Evolutionary conservation across 176 grass and related monocot genomes (phyloP), one percentile per base, ranked within the genome.

Genomic region (Carex scoparia): DNA sequence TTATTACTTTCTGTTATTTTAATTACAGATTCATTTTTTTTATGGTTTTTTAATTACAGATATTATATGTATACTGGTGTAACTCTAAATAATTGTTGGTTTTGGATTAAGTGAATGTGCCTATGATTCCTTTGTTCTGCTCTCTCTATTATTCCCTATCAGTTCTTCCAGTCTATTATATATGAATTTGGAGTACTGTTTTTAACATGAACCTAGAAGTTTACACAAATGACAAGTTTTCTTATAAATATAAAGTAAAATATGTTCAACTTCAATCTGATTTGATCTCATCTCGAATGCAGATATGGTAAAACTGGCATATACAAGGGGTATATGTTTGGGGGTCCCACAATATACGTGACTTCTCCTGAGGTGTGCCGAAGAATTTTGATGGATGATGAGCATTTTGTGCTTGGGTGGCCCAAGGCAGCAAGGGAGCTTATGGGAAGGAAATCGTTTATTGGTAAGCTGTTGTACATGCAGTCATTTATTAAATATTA

Each of bases 261-360:
- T 56, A 56, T 77, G 73, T 56, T 53, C 71, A 59, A 30, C 7
- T 31, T 16, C 15, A 56, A 49, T 11, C 63, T 84, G 38, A 58
- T 14, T 56, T 81, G 4, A 53, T 69, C 40, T 35, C 18, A 28
- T 5, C 60, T 80, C 53, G 72, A 46, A 48, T 81, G 79, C 84
- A 98, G 96, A 72, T 95, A 90, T 51, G 88, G 93, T 0, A 61
- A 84, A 16, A 87, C 70, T 1, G 96, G 96, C 6, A 65, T 99
- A 49, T 99, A 99, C 91, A 89, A 90, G 19, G n/a, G 91, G 0
- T 94, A 88, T 89, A 99, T 99, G 96, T 99, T 99, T 90, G 92
- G 96, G 38, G 87, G 85, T 87, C 96, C 96, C 35, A 88, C 93
- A 70, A 87, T 99, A 16, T 49, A 95, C 80, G 63, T 88, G 56